A percentile compares a stretch with the other conserved stretches of the same genome.
Evolutionary conservation across 2,329 filamentous ascomycete species (phyloP).

Genomic region (Cryphonectria naterciae): DNA sequence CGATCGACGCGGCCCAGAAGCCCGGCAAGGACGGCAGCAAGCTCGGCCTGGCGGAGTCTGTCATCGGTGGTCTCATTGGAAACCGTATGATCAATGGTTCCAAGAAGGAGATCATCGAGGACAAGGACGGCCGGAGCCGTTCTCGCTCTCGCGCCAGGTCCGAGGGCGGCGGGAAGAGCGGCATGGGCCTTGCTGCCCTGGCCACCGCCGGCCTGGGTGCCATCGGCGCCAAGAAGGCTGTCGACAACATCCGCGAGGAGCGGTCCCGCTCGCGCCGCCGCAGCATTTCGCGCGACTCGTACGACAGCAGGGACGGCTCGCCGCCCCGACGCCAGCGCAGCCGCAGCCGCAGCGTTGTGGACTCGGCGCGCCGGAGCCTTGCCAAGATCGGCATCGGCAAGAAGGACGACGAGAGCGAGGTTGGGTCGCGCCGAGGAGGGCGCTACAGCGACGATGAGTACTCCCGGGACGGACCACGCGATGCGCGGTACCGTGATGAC

Average conservation of each 20-base stretch:
- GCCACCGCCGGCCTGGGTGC: slow-evolving; percentile 66
- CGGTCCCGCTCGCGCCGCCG: slow-evolving; percentile 57
- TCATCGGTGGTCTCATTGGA: slow-evolving; percentile 84
- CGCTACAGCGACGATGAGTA: slow-evolving; percentile 50
- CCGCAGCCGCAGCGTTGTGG: slow-evolving; percentile 69
- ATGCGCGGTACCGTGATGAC: slow-evolving; percentile 43
- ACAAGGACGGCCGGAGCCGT: slow-evolving; percentile 63
- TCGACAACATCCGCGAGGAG: slow-evolving; percentile 45
- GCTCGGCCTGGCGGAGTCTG: slow-evolving; percentile 81
- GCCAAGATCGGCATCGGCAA: slow-evolving; percentile 65
- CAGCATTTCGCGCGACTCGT: slow-evolving; percentile 43
- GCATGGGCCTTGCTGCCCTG: slow-evolving; percentile 62
- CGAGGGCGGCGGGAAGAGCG: slow-evolving; percentile 56
- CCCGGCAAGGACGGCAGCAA: slow-evolving; percentile 77
- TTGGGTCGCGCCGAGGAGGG: slow-evolving; percentile 33
- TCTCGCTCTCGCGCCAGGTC: slow-evolving; percentile 72
- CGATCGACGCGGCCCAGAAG: slow-evolving; percentile 78
- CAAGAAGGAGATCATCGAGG: slow-evolving; percentile 67
- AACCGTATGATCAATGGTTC: slow-evolving; percentile 86
- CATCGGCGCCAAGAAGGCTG: slow-evolving; percentile 63
- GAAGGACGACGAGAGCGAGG: slow-evolving; percentile 40
- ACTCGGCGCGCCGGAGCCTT: slow-evolving; percentile 62
- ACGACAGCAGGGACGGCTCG: slow-evolving; percentile 47
- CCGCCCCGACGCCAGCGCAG: slow-evolving; percentile 50
- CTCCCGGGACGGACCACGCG: slow-evolving; percentile 45